These are phyloP conservation scores for Porcisia hertigi DNA, from an alignment of 208 protist genomes.

Conservation along the genomic window DNA sequence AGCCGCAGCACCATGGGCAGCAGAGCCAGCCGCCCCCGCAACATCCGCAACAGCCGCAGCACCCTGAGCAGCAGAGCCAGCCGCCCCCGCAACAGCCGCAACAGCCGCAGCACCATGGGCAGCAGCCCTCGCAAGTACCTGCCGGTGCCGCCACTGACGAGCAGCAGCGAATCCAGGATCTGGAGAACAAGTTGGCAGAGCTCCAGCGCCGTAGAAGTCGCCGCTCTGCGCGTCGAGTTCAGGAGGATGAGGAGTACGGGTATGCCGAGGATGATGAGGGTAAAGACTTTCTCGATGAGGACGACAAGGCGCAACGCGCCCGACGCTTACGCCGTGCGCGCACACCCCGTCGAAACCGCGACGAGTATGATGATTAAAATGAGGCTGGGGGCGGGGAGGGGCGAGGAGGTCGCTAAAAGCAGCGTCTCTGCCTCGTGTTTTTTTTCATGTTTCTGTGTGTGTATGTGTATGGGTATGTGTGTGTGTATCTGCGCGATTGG, in stretches of 20 bases:
- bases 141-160: neutral
- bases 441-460: neutral
- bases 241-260: conserved; percentile 28
- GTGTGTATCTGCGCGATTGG: neutral
- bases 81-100: conserved; percentile 5
- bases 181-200: conserved; percentile 50
- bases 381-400: neutral
- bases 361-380: conserved; percentile 19
- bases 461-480: conserved; percentile 1
- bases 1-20: neutral
- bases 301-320: conserved; percentile 15
- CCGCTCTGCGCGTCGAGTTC: neutral
- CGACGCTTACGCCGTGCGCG: conserved; percentile 24
- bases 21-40: neutral
- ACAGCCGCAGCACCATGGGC: neutral
- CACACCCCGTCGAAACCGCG: conserved; percentile 15
- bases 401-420: neutral
- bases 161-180: conserved; percentile 28
- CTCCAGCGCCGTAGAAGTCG: conserved; percentile 27
- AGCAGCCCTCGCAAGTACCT: neutral
- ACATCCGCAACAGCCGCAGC: conserved; percentile 4
- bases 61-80: conserved; percentile 5
- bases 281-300: conserved; percentile 5
- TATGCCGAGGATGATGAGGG: conserved; percentile 23
- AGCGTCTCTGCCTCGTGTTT: neutral